Base-by-base conservation (phyloP, 2,329 filamentous ascomycete genomes). In the Alternaria gansuensis region DNA sequence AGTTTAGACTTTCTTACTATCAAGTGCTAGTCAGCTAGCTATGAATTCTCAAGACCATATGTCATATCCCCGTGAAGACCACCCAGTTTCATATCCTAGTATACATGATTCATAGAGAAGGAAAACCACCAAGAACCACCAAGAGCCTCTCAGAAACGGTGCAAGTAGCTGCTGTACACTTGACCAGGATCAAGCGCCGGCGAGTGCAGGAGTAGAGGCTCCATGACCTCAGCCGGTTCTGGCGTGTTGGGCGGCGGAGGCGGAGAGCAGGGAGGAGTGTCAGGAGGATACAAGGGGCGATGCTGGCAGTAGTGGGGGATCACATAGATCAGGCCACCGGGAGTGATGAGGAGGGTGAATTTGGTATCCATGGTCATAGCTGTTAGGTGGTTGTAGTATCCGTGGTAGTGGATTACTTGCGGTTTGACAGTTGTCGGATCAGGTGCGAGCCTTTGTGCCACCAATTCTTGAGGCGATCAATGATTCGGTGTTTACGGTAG, bases 381-480 rank as follows among this genome's bases (percentile, higher is more conserved):
- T 24, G 37, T 24, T 41, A 41, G 29, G 33, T 28, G 10, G 28
- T 55, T 13, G 39, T 31, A 17, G 17, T 13, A 43, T 28, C 37
- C 14, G 29, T 54, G 34, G 31, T 34, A n/a, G 44, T 17, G 17
- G 44, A 17, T 44, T 52, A 37, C 13, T 59, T 57, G 49, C 57
- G 57, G 9, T 56, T 52, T 4, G 53, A 57, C 5, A 72, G 33
- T 40, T 37, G 65, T 13, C 68, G 63, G 34, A 69, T 54, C 5
- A 68, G 46, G 11, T 62, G 53, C 21, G 61, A 60, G 36, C 68
- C 59, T 40, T 65, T 71, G 56, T 70, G 63, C 69, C 67, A 71
- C 63, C 59, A 66, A 31, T 53, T 63, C 52, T 65, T 67, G 45
- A 70, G 45, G 41, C 63, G 50, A 33, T 67, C 63, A 39, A 71